Percentiles rank a stretch among this genome's conserved stretches.
Evolutionary conservation across 257 asterid species (phyloP).

Genomic region (Oldenlandia corymbosa): DNA sequence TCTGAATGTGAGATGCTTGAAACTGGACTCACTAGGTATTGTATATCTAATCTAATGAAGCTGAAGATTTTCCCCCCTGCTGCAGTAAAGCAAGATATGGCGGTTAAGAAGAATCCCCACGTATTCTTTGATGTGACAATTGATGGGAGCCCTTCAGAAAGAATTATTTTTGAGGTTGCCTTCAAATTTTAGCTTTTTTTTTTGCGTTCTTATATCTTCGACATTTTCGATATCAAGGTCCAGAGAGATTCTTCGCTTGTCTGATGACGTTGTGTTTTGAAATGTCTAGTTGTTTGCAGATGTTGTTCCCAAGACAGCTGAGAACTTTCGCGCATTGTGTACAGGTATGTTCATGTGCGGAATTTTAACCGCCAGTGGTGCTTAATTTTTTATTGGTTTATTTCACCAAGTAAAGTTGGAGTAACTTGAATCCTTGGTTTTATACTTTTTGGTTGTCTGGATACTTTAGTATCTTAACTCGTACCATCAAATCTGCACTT

Average conservation of each 20-base stretch:
- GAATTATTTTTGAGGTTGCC: constrained; percentile 71
- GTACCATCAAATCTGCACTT: too few relatives aligned
- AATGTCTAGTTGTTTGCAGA: constrained; percentile 83
- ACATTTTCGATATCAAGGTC: not conserved
- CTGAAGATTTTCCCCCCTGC: constrained; percentile 11
- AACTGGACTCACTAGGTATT: not conserved
- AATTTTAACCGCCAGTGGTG: not conserved
- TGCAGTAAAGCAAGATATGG: constrained; percentile 42
- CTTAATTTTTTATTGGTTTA: not conserved
- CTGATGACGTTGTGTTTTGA: constrained; percentile 7
- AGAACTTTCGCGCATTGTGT: constrained; percentile 93
- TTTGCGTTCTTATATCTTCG: not conserved
- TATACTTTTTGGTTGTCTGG: not conserved
- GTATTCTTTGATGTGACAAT: constrained; percentile 80
- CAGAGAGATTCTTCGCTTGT: not conserved
- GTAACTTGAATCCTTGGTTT: not conserved
- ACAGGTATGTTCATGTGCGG: constrained; percentile 47
- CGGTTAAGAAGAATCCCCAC: constrained; percentile 55
- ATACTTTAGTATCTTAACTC: not conserved
- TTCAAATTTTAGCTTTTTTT: constrained; percentile 1
- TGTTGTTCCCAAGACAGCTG: constrained; percentile 91
- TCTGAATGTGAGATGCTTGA: not conserved
- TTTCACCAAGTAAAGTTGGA: not conserved
- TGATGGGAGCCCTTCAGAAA: constrained; percentile 60
- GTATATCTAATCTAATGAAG: not conserved